Evolutionary conservation across 495 filamentous ascomycete species (phyloP), one percentile per base, ranked within the genome.

Genomic region (Hypoxylon lenormandii): DNA sequence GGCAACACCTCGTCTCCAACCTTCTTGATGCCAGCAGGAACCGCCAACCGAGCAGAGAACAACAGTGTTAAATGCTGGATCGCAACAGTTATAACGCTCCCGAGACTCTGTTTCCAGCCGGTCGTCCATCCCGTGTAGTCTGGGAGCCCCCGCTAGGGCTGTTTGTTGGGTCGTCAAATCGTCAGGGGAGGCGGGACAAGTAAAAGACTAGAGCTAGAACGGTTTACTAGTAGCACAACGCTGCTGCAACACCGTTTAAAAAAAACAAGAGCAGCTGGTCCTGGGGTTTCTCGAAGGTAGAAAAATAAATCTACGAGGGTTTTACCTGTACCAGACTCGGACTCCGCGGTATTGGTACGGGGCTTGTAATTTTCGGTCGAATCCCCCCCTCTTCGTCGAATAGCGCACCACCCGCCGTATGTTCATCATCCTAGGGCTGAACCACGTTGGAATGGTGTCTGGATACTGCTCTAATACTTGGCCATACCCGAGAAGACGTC

Each of bases 81-180:
- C 62, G 62, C 68, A 57, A 63, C 57, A 62, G 21, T 48, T 36
- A 40, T 59, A 66, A 47, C 62, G 62, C 62, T 71, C 37, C 58
- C 68, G 62, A 71, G 58, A 66, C 68, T 71, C 68, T 71, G 68
- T 63, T 71, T 54, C 62, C 58, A 66, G 52, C 68, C 68, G 62
- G 62, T 54, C 51, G 21, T 63, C 42, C 42, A 37, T 71, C 62
- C 62, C 68, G 68, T 45, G 68, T 71, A 71, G 56, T 63, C 54
- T 59, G 62, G 62, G 68, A 66, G 22, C 16, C 58, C 66, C 58
- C 62, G 62, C 52, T 42, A 53, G 56, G 57, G 62, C 62, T 23
- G 43, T 37, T 62, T 71, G 47, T 66, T 61, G 28, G 50, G 56
- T 64, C 55, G 52, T 60, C 55, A 62, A 59, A 51, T 62, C 66